Evolutionary conservation across 2,329 filamentous ascomycete species (phyloP), one percentile per base, ranked within the genome.

Genomic region (Cladosporium sp.): DNA sequence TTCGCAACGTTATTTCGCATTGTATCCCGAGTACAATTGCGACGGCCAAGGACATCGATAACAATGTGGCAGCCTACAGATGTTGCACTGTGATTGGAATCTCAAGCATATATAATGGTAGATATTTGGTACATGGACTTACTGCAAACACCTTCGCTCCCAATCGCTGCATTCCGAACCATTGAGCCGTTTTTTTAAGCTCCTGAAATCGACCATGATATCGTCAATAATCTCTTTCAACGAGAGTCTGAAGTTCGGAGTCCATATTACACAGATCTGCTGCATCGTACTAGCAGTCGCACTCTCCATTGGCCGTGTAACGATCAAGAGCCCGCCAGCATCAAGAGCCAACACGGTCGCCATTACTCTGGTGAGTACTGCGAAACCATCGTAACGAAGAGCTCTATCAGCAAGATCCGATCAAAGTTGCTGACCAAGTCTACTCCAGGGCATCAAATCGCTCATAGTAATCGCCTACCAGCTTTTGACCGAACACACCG

Each of bases 391-490:
- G 30, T n/a, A n/a, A n/a, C n/a, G n/a, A n/a, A n/a, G n/a, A n/a
- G n/a, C n/a, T n/a, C n/a, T n/a, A 32, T 5, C 9, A 11, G 3
- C 27, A 30, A 7, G 13, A 15, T 35, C 32, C 3, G n/a, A 35
- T n/a, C n/a, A 12, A 33, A 13, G 8, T 27, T 9, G 9, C 22
- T 27, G 22, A 27, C 32, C 8, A 33, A 3, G n/a, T 33, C 4
- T 8, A 15, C 8, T 9, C 20, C 29, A 57, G 55, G 55, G 53
- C 13, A 48, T 63, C 22, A 74, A 74, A 59, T 70, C 68, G 1
- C 55, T 74, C 19, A 51, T 71, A 36, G 59, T 74, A 47, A 63
- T 75, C 52, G 38, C 52, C 7, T 74, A 74, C 53, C 67, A 72
- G 50, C 53, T 75, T 38, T 54, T 71, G 2, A 67, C 67, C 20